Percentiles rank a stretch among this genome's conserved stretches.
Evolutionary conservation across 2,329 filamentous ascomycete species (phyloP).

Genomic region (Alternaria rosae): DNA sequence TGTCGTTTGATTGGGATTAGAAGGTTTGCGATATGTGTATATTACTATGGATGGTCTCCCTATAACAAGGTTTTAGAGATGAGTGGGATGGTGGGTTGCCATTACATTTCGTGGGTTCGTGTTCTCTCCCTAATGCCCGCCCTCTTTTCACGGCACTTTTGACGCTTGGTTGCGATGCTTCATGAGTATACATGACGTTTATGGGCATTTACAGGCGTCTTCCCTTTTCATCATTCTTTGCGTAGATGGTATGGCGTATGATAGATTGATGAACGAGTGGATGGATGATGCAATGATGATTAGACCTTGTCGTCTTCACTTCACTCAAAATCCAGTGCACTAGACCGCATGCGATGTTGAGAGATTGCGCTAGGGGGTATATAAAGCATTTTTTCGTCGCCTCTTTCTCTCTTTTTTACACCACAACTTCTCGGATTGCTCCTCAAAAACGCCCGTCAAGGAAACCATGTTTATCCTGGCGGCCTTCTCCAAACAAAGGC

Average conservation of each 20-base stretch:
- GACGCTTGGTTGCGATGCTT: not conserved
- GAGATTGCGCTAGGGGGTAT: not conserved
- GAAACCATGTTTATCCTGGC: not conserved
- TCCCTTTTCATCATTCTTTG: not conserved
- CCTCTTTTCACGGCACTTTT: not conserved
- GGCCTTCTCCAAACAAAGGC: not conserved
- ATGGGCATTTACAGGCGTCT: constrained; percentile 13
- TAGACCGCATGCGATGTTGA: not conserved
- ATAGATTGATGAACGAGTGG: not conserved
- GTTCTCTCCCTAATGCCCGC: not conserved
- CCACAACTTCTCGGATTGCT: fast-evolving
- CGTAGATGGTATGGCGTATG: not conserved
- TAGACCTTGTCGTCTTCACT: not conserved
- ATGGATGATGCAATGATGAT: not conserved
- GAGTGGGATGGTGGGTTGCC: not conserved
- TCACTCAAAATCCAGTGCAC: not conserved
- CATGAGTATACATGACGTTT: constrained; percentile 3
- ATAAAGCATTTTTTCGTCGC: not conserved
- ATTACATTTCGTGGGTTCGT: not conserved
- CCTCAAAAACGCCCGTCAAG: not conserved
- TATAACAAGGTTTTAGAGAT: not conserved
- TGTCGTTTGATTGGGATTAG: not conserved
- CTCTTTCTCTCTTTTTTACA: not conserved
- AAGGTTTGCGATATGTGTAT: not conserved
- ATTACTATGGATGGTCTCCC: constrained; percentile 8